Evolutionary conservation across 2,329 filamentous ascomycete genomes (phyloP).

Genomic region (Fusarium oxysporum): DNA sequence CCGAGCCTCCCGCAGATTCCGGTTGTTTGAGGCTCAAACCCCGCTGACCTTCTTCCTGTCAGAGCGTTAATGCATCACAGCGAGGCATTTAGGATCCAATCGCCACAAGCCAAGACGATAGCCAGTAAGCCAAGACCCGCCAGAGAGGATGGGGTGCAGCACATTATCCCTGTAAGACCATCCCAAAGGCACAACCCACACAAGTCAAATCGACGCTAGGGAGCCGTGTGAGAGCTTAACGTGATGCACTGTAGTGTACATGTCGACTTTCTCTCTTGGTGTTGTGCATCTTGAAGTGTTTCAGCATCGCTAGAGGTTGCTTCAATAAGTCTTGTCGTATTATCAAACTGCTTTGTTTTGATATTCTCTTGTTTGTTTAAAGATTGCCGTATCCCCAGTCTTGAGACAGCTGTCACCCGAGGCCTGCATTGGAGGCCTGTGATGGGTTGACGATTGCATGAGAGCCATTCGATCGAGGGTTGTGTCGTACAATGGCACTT

Average conservation of each 20-base stretch:
- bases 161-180: constrained; percentile 11
- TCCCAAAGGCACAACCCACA: constrained; percentile 20
- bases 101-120: constrained; percentile 35
- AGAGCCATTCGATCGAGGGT: constrained; percentile 9
- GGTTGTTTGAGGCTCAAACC: constrained; percentile 34
- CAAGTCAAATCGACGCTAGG: constrained; percentile 35
- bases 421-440: constrained; percentile 27
- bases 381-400: constrained; percentile 1
- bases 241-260: constrained; percentile 30
- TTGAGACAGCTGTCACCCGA: constrained; percentile 29
- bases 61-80: constrained; percentile 16
- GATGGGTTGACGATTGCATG: constrained; percentile 1
- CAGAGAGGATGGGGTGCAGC: constrained; percentile 32
- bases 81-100: constrained; percentile 39
- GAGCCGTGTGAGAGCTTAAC: constrained; percentile 28
- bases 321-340: constrained; percentile 21
- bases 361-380: constrained; percentile 9
- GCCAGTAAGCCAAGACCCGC: constrained; percentile 29
- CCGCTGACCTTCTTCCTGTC: constrained; percentile 20
- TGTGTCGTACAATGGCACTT: constrained; percentile 20
- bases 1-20: constrained; percentile 37
- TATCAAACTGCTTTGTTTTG: constrained; percentile 20
- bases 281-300: constrained; percentile 21
- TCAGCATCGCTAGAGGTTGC: constrained; percentile 27
- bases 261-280: not conserved